These are phyloP conservation scores for Fusarium avenaceum DNA, from an alignment of 2,329 filamentous ascomycete genomes.

Conservation along the genomic window DNA sequence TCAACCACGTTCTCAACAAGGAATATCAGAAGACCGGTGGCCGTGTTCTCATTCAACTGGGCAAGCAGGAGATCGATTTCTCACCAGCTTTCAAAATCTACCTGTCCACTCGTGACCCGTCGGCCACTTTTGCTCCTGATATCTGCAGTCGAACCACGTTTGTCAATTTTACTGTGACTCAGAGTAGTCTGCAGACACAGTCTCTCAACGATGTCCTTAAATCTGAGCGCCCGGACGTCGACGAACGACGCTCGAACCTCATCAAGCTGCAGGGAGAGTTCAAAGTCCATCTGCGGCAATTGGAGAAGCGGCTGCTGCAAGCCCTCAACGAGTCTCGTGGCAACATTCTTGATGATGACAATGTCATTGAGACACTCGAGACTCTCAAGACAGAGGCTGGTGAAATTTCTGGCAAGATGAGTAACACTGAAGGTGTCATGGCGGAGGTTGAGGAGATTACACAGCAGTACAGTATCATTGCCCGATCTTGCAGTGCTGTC, in stretches of 20 bases:
- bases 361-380: conserved; percentile 97
- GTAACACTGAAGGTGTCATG: conserved; percentile 98
- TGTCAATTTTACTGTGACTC: conserved; percentile 99
- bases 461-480: conserved; percentile 92
- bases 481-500: conserved; percentile 94
- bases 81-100: conserved; percentile 97
- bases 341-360: conserved; percentile 98
- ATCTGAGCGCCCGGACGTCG: conserved; percentile 95
- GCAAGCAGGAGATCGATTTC: conserved; percentile 99
- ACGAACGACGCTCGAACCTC: conserved; percentile 94
- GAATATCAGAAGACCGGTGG: conserved; percentile 99
- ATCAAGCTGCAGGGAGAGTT: conserved; percentile 99
- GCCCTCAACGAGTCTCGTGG: conserved; percentile 97
- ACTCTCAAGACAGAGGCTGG: conserved; percentile 97
- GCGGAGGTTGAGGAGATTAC: conserved; percentile 97
- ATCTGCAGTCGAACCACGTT: conserved; percentile 99
- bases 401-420: conserved; percentile 96
- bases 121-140: conserved; percentile 93
- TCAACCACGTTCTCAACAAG: conserved; percentile 99
- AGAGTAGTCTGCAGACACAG: conserved; percentile 98
- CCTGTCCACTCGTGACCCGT: conserved; percentile 94
- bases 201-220: conserved; percentile 98
- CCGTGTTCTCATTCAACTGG: conserved; percentile 96
- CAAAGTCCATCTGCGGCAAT: conserved; percentile 94
- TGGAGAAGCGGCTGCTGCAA: conserved; percentile 94